Percentiles rank a stretch among this genome's conserved stretches.
Evolutionary conservation across 768 basidiomycete species (phyloP).

Genomic region (Multifurca ochricompacta): DNA sequence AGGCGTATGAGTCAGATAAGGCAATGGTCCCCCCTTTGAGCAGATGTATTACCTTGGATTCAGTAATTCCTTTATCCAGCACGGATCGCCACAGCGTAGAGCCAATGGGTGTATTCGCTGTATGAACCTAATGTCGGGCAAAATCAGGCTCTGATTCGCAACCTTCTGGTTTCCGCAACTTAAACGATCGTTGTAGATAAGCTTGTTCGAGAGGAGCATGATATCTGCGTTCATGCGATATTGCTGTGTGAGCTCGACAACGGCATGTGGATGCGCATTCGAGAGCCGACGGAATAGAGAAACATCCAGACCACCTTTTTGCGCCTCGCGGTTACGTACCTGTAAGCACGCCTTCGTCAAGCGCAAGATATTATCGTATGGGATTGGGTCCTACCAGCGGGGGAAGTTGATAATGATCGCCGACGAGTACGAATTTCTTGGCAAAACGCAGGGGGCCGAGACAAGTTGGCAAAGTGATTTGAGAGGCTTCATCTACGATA

Average conservation of each 20-base stretch:
- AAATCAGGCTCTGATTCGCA: slow-evolving; percentile 46
- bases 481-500: slow-evolving; percentile 97
- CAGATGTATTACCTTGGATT: slow-evolving; percentile 46
- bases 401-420: slow-evolving; percentile 95
- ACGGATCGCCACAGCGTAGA: slow-evolving; percentile 33
- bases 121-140: slow-evolving; percentile 44
- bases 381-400: slow-evolving; percentile 56
- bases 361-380: neutral
- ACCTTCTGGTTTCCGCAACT: slow-evolving; percentile 71
- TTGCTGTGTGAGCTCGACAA: slow-evolving; percentile 79
- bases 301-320: slow-evolving; percentile 78
- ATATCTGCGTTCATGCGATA: slow-evolving; percentile 98
- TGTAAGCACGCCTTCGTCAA: slow-evolving; percentile 26
- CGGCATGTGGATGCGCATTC: slow-evolving; percentile 77
- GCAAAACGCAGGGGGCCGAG: slow-evolving; percentile 89
- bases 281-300: slow-evolving; percentile 87
- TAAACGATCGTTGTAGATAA: slow-evolving; percentile 75
- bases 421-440: slow-evolving; percentile 87
- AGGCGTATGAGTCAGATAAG: neutral
- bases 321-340: slow-evolving; percentile 77
- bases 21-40: neutral
- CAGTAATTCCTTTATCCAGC: slow-evolving; percentile 67
- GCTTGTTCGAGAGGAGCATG: slow-evolving; percentile 81
- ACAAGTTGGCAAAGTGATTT: slow-evolving; percentile 93
- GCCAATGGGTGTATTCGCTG: slow-evolving; percentile 35